A percentile compares a stretch with the other conserved stretches of the same genome.
Conservation (phyloP, 139 green algal genomes). For the Coccomyxa sp. region DNA sequence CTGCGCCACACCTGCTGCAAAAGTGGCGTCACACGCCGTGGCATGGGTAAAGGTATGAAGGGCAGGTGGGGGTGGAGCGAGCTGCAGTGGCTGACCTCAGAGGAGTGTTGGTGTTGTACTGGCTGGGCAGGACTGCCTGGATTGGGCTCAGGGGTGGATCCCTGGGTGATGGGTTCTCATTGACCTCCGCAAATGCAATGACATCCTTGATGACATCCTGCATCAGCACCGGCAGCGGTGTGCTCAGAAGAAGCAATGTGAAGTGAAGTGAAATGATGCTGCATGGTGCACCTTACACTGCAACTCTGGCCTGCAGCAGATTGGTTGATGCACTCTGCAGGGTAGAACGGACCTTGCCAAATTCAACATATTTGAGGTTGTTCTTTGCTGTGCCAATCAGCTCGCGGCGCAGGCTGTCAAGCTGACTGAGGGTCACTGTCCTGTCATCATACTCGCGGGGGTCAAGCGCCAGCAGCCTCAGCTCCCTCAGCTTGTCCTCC, state of each 20-base stretch:
- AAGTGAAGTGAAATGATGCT: not conserved
- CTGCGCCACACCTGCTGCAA: not conserved
- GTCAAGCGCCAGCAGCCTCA: slow-evolving; percentile 17
- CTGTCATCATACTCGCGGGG: slow-evolving; percentile 31
- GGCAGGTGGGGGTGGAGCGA: not conserved
- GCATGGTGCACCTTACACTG: not conserved
- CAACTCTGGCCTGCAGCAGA: not conserved
- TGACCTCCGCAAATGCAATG: slow-evolving; percentile 17
- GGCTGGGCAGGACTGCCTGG: not conserved
- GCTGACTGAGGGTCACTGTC: slow-evolving; percentile 43
- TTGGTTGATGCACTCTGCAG: not conserved
- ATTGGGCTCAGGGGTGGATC: not conserved
- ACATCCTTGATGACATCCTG: slow-evolving; percentile 24
- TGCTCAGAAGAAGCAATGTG: not conserved
- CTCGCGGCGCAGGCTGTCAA: slow-evolving; percentile 43
- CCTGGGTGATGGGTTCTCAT: not conserved
- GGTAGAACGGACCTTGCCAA: slow-evolving; percentile 31
- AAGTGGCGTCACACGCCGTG: not conserved
- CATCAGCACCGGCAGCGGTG: not conserved
- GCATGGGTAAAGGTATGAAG: not conserved
- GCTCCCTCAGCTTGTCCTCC: slow-evolving; percentile 56
- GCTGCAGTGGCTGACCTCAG: not conserved
- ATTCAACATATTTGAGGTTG: slow-evolving; percentile 18
- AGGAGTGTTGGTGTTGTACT: not conserved
- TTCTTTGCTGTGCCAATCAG: slow-evolving; percentile 26